phyloP scores from a whole-genome alignment of 2,329 filamentous ascomycete genomes.

The Xylaria multiplex region DNA sequence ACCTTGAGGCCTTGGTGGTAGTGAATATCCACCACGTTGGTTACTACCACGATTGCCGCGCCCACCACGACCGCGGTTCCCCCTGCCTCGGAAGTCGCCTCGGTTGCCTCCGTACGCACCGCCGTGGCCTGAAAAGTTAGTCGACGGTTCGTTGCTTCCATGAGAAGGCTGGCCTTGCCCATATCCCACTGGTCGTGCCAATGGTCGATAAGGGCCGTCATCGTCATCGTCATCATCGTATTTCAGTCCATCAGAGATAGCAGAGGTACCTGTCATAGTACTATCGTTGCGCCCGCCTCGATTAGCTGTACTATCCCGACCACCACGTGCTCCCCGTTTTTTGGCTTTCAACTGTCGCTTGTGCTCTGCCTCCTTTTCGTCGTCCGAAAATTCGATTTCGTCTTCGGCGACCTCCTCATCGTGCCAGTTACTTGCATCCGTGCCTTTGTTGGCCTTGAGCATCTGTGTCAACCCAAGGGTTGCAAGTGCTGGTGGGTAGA shows the following conservation, averaged over 20 bases:
- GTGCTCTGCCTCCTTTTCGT: constrained; percentile 89
- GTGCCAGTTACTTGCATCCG: constrained; percentile 93
- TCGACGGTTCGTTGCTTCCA: constrained; percentile 54
- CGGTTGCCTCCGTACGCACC: constrained; percentile 54
- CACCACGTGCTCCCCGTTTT: constrained; percentile 58
- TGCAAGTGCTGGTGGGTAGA: constrained; percentile 81
- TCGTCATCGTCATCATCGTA: constrained; percentile 77
- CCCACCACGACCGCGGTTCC: constrained; percentile 53
- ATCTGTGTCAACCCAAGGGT: constrained; percentile 88
- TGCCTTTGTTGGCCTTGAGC: constrained; percentile 82
- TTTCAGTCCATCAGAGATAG: constrained; percentile 60
- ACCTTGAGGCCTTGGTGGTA: constrained; percentile 49
- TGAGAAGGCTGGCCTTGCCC: constrained; percentile 58
- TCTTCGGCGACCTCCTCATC: constrained; percentile 90
- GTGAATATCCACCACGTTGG: constrained; percentile 56
- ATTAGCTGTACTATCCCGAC: constrained; percentile 51
- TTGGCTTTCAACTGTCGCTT: constrained; percentile 76
- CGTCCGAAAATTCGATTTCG: constrained; percentile 95
- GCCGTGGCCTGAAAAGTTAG: constrained; percentile 43
- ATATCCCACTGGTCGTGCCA: constrained; percentile 74
- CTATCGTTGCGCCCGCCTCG: constrained; percentile 53
- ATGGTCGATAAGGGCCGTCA: constrained; percentile 76
- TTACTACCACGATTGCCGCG: constrained; percentile 54
- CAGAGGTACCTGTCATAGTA: constrained; percentile 48
- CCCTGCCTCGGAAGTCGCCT: constrained; percentile 60